phyloP scores from a whole-genome alignment of 2,329 filamentous ascomycete genomes.

The Verticillium albo-atrum region DNA sequence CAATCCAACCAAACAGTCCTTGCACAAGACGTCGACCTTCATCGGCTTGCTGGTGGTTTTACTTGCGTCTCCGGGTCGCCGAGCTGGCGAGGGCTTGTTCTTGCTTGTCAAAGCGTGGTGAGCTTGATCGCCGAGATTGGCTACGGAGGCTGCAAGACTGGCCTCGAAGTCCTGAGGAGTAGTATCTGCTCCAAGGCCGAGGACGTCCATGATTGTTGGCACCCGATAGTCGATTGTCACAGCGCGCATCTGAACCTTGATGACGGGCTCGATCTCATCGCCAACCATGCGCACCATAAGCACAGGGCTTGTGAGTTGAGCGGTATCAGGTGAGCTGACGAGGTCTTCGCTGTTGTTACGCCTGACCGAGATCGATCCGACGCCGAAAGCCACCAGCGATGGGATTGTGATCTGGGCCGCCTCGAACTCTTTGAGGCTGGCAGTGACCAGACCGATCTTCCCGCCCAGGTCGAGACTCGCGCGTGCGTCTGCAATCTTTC shows the following conservation, averaged over 20 bases:
- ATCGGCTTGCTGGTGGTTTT: conserved; percentile 46
- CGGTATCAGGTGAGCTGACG: conserved; percentile 46
- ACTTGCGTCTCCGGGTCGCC: conserved; percentile 7
- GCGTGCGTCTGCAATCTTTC: conserved; percentile 59
- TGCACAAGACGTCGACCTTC: conserved; percentile 68
- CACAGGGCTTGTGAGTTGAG: conserved; percentile 39
- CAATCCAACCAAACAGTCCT: conserved; percentile 77
- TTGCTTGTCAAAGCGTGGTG: conserved; percentile 39
- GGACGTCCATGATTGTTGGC: conserved; percentile 72
- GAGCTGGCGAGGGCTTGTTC: neutral
- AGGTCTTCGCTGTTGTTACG: conserved; percentile 69
- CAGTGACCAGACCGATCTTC: conserved; percentile 60
- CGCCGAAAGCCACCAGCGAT: conserved; percentile 72
- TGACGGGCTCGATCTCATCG: conserved; percentile 86
- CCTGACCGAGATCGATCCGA: conserved; percentile 57
- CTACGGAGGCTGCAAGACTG: conserved; percentile 74
- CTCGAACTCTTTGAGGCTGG: conserved; percentile 60
- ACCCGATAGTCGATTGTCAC: conserved; percentile 86
- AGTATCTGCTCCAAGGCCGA: conserved; percentile 64
- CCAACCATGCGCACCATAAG: conserved; percentile 88
- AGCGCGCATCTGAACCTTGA: conserved; percentile 85
- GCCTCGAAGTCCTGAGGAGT: conserved; percentile 70
- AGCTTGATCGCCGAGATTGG: conserved; percentile 65
- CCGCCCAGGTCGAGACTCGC: conserved; percentile 60
- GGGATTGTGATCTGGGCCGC: conserved; percentile 81